Conservation (phyloP, 148 eudicot species). For the Talinum fruticosum region DNA sequence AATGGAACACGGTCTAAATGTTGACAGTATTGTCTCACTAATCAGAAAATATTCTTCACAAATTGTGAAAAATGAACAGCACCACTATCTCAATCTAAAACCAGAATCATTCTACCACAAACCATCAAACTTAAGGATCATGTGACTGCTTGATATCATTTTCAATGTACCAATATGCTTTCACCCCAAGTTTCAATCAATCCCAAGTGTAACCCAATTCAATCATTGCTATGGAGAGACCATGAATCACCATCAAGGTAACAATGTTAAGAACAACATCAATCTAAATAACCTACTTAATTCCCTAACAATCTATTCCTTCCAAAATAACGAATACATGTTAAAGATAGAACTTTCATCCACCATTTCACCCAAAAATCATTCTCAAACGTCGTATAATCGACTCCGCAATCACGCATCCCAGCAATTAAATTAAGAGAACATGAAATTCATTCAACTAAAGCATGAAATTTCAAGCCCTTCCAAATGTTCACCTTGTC, state of each 20-base stretch:
- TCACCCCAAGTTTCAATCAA: not conserved
- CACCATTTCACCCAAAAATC: not conserved
- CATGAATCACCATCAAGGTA: not conserved
- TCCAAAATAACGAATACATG: not conserved
- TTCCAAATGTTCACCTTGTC: constrained; percentile 52
- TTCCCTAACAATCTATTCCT: not conserved
- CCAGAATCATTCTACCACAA: not conserved
- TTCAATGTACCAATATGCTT: not conserved
- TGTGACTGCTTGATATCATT: not conserved
- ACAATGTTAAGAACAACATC: too few species aligned
- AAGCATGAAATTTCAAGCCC: not conserved
- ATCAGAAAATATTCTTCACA: not conserved
- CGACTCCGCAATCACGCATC: not conserved
- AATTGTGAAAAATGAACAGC: not conserved
- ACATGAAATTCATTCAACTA: not conserved
- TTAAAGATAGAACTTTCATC: not conserved
- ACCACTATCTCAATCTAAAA: not conserved
- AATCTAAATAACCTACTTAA: not conserved
- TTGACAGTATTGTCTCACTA: too few species aligned
- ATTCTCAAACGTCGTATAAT: not conserved
- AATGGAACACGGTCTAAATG: too few species aligned
- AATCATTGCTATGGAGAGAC: not conserved
- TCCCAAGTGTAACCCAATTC: not conserved
- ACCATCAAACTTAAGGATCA: not conserved
- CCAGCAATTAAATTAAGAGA: not conserved